A percentile compares a stretch with the other conserved stretches of the same genome.
Conservation (phyloP, 257 asterid species). For the Cruciata laevipes region DNA sequence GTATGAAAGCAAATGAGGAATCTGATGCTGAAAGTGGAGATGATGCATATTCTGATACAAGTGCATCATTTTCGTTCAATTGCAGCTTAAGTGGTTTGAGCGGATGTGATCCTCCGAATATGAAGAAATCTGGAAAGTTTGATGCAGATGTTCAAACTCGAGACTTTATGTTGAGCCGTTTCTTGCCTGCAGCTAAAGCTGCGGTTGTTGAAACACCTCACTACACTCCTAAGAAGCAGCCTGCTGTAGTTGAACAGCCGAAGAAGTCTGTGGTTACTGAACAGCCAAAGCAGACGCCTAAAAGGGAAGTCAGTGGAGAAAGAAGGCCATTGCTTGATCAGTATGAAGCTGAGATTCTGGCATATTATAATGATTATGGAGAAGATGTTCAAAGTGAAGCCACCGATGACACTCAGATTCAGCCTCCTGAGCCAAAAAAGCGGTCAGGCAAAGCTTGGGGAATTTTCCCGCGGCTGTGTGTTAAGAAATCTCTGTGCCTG, state of each 20-base stretch:
- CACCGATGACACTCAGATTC: slow-evolving; percentile 33
- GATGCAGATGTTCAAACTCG: slow-evolving; percentile 52
- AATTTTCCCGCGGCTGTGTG: slow-evolving; percentile 68
- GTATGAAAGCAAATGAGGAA: slow-evolving; percentile 48
- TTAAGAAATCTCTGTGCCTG: slow-evolving; percentile 64
- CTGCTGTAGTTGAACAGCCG: slow-evolving; percentile 32
- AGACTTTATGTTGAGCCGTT: slow-evolving; percentile 83
- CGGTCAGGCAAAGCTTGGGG: slow-evolving; percentile 69
- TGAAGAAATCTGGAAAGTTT: slow-evolving; percentile 51
- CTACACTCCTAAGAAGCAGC: slow-evolving; percentile 41
- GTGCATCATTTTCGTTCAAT: slow-evolving; percentile 49
- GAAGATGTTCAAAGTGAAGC: slow-evolving; percentile 53
- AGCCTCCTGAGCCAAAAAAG: slow-evolving; percentile 34
- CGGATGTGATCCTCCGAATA: slow-evolving; percentile 38
- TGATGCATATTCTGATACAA: slow-evolving; percentile 53
- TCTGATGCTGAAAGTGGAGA: slow-evolving; percentile 48
- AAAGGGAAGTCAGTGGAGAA: slow-evolving; percentile 46
- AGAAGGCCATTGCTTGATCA: slow-evolving; percentile 45
- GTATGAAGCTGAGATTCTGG: slow-evolving; percentile 26
- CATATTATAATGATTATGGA: slow-evolving; percentile 26
- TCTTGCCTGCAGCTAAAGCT: slow-evolving; percentile 92
- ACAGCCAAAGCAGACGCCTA: slow-evolving; percentile 35
- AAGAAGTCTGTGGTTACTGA: slow-evolving; percentile 35
- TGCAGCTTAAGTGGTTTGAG: slow-evolving; percentile 69
- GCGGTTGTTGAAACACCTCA: slow-evolving; percentile 64